Evolutionary conservation across 192 early-diverging fungal genomes (phyloP).

Genomic region (Cetraspora pellucida): DNA sequence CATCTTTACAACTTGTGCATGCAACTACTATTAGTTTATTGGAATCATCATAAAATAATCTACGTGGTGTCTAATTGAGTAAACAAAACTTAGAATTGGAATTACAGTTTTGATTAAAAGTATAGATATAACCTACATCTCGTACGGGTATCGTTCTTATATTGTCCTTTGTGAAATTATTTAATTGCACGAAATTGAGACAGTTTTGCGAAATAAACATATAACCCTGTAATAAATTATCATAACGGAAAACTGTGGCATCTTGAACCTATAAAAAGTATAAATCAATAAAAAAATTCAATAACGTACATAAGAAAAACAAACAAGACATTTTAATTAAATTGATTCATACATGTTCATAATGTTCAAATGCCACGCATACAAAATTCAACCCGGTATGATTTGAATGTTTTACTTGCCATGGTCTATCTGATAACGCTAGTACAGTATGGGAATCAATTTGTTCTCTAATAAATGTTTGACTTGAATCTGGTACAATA

Average conservation of each 20-base stretch:
- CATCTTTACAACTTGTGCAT: neutral
- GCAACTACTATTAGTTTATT: constrained; percentile 22
- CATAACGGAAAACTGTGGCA: neutral
- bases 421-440: constrained; percentile 21
- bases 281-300: neutral
- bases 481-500: neutral
- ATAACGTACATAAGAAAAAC: neutral
- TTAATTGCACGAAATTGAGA: constrained; percentile 24
- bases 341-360: constrained; percentile 13
- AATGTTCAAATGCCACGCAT: constrained; percentile 24
- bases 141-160: neutral
- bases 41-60: constrained; percentile 6
- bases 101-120: neutral
- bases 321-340: neutral
- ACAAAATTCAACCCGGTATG: constrained; percentile 5
- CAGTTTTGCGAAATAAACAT: constrained; percentile 24
- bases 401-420: constrained; percentile 2
- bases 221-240: neutral
- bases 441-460: neutral
- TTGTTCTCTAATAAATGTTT: neutral
- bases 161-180: constrained; percentile 9
- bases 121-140: constrained; percentile 12
- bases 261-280: constrained; percentile 1
- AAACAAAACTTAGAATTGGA: neutral
- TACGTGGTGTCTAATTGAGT: constrained; percentile 5